These are phyloP conservation scores for Jatropha curcas DNA, from an alignment of 345 rosid species.

Conservation along the genomic window DNA sequence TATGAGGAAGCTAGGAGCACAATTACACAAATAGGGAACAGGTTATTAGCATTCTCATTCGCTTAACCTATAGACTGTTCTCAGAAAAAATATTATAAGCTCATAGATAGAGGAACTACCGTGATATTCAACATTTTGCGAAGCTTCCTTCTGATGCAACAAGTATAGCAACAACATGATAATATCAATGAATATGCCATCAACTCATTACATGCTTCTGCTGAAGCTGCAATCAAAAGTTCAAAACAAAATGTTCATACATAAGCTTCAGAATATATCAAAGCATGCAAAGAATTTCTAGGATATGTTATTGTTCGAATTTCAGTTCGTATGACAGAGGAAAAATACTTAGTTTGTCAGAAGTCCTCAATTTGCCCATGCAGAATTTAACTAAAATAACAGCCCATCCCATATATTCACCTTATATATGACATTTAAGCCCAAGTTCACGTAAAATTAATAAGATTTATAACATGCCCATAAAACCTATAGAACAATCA, in stretches of 20 bases:
- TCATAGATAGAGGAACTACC: constrained; percentile 46
- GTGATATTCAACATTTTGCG: constrained; percentile 74
- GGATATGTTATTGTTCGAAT: neutral
- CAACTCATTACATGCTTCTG: constrained; percentile 90
- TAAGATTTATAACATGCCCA: neutral
- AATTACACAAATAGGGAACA: neutral
- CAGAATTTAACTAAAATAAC: neutral
- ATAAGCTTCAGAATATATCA: constrained; percentile 19
- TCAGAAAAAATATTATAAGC: neutral
- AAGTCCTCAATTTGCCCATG: neutral
- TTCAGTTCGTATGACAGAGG: too few species aligned
- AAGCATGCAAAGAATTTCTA: neutral
- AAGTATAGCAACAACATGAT: constrained; percentile 98
- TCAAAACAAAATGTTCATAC: neutral
- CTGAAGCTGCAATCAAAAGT: constrained; percentile 78
- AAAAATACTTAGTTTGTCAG: neutral
- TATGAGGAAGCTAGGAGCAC: neutral
- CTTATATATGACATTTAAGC: neutral
- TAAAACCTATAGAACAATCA: neutral
- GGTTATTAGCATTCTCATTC: neutral
- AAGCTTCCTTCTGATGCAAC: constrained; percentile 91
- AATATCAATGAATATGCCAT: constrained; percentile 90
- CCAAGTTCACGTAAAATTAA: neutral
- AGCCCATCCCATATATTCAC: neutral
- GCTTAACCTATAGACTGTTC: neutral